Evolutionary conservation across 768 basidiomycete genomes (phyloP).

Genomic region (Lentinula sp.): DNA sequence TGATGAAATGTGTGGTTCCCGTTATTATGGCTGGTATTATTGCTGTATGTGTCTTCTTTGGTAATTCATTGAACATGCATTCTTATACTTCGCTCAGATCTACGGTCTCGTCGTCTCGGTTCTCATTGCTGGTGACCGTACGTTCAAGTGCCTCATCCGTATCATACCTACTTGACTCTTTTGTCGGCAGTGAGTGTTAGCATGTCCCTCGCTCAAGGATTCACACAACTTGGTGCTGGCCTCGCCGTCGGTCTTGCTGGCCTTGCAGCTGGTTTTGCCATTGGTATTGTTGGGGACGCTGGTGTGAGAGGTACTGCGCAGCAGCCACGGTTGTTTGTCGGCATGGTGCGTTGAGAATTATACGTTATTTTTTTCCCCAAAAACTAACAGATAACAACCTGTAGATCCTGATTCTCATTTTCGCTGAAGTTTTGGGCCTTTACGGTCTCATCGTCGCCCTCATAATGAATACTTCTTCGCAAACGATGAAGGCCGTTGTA

Average conservation of each 20-base stretch:
- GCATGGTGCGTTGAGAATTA: constrained; percentile 58
- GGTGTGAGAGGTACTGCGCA: constrained; percentile 98
- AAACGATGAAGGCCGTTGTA: constrained; percentile 22
- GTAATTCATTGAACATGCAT: not conserved
- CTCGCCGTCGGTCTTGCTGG: constrained; percentile 90
- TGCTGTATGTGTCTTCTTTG: constrained; percentile 58
- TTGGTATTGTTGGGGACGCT: constrained; percentile 98
- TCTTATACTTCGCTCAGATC: constrained; percentile 42
- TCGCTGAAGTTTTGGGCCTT: constrained; percentile 88
- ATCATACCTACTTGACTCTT: not conserved
- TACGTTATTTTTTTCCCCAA: not conserved
- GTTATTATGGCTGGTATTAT: constrained; percentile 99
- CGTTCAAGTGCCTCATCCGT: constrained; percentile 27
- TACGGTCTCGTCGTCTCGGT: constrained; percentile 99
- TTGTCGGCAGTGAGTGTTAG: constrained; percentile 47
- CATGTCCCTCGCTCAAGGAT: constrained; percentile 92
- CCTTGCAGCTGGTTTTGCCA: constrained; percentile 94
- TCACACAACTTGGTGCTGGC: constrained; percentile 91
- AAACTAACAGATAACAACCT: not conserved
- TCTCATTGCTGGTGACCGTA: constrained; percentile 82
- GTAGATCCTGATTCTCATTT: constrained; percentile 96
- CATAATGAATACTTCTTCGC: constrained; percentile 84
- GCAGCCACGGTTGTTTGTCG: constrained; percentile 90
- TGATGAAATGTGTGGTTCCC: constrained; percentile 97
- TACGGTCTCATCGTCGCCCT: constrained; percentile 94